Percentiles rank a stretch among this genome's conserved stretches.
These are phyloP conservation scores for Rostrohypoxylon terebratum DNA, from an alignment of 495 filamentous ascomycete species.

Conservation along the genomic window DNA sequence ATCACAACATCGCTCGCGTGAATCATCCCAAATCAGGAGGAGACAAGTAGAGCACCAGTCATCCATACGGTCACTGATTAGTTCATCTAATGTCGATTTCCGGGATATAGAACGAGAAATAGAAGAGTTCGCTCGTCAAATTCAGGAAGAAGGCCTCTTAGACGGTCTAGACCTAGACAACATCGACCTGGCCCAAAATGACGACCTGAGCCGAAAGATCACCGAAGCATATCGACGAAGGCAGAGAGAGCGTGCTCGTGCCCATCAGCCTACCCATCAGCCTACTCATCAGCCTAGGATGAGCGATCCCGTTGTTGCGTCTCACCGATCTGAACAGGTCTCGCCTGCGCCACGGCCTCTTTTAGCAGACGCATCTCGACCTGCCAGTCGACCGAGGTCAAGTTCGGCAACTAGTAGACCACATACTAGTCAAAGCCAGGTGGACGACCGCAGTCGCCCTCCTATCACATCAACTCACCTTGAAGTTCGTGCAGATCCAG, in stretches of 20 bases:
- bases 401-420: slow-evolving; percentile 55
- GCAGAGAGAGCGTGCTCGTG: slow-evolving; percentile 65
- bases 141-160: slow-evolving; percentile 86
- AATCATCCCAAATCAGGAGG: slow-evolving; percentile 50
- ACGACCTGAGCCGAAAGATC: slow-evolving; percentile 88
- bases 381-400: slow-evolving; percentile 55
- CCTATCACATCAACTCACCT: slow-evolving; percentile 58
- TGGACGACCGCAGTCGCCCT: slow-evolving; percentile 58
- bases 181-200: slow-evolving; percentile 79
- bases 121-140: slow-evolving; percentile 88
- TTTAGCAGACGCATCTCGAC: slow-evolving; percentile 47
- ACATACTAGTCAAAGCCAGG: slow-evolving; percentile 47
- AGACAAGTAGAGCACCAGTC: slow-evolving; percentile 85
- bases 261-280: slow-evolving; percentile 21
- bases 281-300: slow-evolving; percentile 52
- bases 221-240: slow-evolving; percentile 84
- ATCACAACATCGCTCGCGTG: slow-evolving; percentile 51
- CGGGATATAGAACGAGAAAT: slow-evolving; percentile 74
- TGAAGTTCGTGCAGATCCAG: slow-evolving; percentile 57
- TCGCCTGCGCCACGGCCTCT: slow-evolving; percentile 45
- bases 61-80: slow-evolving; percentile 84
- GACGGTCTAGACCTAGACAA: slow-evolving; percentile 88
- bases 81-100: slow-evolving; percentile 76
- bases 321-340: slow-evolving; percentile 49
- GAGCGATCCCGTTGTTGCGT: slow-evolving; percentile 54